phyloP scores from a whole-genome alignment of 495 filamentous ascomycete genomes.

The Melanomma pulvis-pyrius region DNA sequence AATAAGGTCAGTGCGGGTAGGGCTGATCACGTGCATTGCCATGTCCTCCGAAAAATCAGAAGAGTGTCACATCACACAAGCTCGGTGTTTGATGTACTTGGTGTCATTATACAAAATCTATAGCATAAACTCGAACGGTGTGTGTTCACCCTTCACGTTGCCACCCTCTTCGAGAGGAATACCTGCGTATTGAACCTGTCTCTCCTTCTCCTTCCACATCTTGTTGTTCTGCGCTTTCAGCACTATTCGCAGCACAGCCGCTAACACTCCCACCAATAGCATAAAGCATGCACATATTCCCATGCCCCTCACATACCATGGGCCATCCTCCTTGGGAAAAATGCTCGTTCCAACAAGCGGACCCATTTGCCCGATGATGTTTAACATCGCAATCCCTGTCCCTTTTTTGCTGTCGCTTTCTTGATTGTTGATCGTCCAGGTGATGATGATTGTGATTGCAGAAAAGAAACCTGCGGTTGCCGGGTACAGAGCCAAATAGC shows the following conservation, averaged over 20 bases:
- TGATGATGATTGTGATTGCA: slow-evolving; percentile 43
- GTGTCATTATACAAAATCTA: neutral
- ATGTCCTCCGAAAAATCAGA: no score
- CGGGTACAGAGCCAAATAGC: slow-evolving; percentile 46
- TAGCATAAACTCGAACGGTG: slow-evolving; percentile 27
- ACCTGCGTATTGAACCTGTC: slow-evolving; percentile 16
- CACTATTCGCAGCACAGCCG: slow-evolving; percentile 53
- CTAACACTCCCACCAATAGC: slow-evolving; percentile 54
- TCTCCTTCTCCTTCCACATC: neutral
- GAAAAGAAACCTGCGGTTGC: slow-evolving; percentile 45
- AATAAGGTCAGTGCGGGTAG: neutral
- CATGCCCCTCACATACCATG: slow-evolving; percentile 65
- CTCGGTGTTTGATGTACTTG: neutral
- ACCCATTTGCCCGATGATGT: slow-evolving; percentile 65
- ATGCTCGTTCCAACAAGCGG: slow-evolving; percentile 64
- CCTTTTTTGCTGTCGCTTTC: slow-evolving; percentile 58
- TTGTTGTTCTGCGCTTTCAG: slow-evolving; percentile 49
- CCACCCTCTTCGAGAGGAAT: slow-evolving; percentile 22
- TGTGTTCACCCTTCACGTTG: neutral
- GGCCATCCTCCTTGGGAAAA: slow-evolving; percentile 60
- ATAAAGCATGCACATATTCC: slow-evolving; percentile 62
- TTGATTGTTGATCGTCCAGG: slow-evolving; percentile 55
- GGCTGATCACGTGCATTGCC: neutral
- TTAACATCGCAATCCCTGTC: slow-evolving; percentile 60
- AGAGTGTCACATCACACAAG: no score